These are phyloP conservation scores for Elsinoe perseae DNA, from an alignment of 2,329 filamentous ascomycete species.

Conservation along the genomic window DNA sequence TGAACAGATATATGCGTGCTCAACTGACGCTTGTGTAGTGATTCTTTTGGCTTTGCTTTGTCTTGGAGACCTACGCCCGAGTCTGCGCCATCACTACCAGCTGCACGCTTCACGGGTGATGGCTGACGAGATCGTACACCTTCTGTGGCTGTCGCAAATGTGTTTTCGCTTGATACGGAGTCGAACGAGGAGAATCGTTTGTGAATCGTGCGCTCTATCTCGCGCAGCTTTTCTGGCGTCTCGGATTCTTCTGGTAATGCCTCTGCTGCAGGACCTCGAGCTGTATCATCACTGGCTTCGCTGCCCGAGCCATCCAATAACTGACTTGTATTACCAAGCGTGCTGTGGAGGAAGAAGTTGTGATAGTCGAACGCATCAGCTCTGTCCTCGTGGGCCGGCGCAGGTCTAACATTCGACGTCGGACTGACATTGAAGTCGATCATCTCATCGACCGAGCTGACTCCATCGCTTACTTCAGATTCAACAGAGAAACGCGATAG, in stretches of 20 bases:
- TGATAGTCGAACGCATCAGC: slow-evolving; percentile 95
- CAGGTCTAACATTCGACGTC: slow-evolving; percentile 29
- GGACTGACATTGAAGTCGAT: slow-evolving; percentile 24
- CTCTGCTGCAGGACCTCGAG: slow-evolving; percentile 26
- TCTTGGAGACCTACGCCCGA: slow-evolving; percentile 25
- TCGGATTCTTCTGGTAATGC: slow-evolving; percentile 25
- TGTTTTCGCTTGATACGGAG: slow-evolving; percentile 53
- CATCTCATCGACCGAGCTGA: slow-evolving; percentile 15
- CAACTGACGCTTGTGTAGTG: slow-evolving; percentile 26
- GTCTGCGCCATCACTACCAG: slow-evolving; percentile 27
- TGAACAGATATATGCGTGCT: slow-evolving; percentile 25
- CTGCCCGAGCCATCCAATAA: slow-evolving; percentile 46
- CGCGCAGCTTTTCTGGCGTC: slow-evolving; percentile 28
- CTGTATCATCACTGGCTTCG: slow-evolving; percentile 46
- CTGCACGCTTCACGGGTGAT: slow-evolving; percentile 1
- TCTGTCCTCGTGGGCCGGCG: slow-evolving; percentile 69
- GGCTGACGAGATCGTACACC: slow-evolving; percentile 21
- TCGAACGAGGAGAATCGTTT: slow-evolving; percentile 49
- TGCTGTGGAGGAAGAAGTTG: slow-evolving; percentile 89
- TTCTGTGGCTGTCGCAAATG: slow-evolving; percentile 58
- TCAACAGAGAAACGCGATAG: slow-evolving; percentile 6
- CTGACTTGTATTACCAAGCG: slow-evolving; percentile 65
- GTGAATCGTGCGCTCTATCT: slow-evolving; percentile 31
- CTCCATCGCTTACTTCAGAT: neutral
- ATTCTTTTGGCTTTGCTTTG: slow-evolving; percentile 29